These are phyloP conservation scores for Trichoderma citrinoviride DNA, from an alignment of 2,329 filamentous ascomycete species.

Conservation along the genomic window DNA sequence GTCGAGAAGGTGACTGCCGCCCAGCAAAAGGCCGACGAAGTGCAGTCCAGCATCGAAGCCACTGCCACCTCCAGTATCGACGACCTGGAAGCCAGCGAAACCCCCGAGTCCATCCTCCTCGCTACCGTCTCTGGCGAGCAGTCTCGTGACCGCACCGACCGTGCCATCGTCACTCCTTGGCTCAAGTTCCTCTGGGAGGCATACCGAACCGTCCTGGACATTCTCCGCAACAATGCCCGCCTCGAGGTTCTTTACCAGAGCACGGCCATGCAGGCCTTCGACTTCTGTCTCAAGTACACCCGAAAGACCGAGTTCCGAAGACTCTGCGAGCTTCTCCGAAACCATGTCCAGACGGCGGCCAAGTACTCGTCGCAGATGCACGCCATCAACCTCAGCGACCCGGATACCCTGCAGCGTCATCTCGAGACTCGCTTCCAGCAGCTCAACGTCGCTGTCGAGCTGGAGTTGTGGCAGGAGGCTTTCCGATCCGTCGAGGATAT, in stretches of 20 bases:
- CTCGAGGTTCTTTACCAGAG: slow-evolving; percentile 98
- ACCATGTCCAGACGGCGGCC: slow-evolving; percentile 97
- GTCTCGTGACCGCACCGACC: slow-evolving; percentile 93
- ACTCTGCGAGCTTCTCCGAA: slow-evolving; percentile 95
- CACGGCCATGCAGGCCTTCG: slow-evolving; percentile 96
- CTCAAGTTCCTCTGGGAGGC: slow-evolving; percentile 99
- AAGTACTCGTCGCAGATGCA: slow-evolving; percentile 99
- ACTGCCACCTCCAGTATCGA: slow-evolving; percentile 70
- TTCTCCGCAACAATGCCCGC: slow-evolving; percentile 97
- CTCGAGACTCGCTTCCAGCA: slow-evolving; percentile 98
- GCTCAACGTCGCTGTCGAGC: slow-evolving; percentile 94
- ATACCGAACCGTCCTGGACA: slow-evolving; percentile 96
- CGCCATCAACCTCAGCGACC: slow-evolving; percentile 97
- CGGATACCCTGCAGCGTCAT: slow-evolving; percentile 94
- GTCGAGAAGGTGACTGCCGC: slow-evolving; percentile 95
- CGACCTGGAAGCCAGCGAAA: slow-evolving; percentile 95
- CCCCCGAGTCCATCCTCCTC: slow-evolving; percentile 94
- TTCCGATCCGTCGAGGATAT: slow-evolving; percentile 99
- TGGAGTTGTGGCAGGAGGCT: slow-evolving; percentile 98
- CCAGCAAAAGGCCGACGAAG: slow-evolving; percentile 92
- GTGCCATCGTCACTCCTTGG: slow-evolving; percentile 97
- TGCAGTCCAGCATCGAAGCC: slow-evolving; percentile 83
- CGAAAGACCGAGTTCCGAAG: slow-evolving; percentile 99
- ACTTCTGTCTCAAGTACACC: slow-evolving; percentile 97
- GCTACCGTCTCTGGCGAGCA: slow-evolving; percentile 98